Conservation (phyloP, 2,329 filamentous ascomycete species). For the Pseudogymnoascus destructans region DNA sequence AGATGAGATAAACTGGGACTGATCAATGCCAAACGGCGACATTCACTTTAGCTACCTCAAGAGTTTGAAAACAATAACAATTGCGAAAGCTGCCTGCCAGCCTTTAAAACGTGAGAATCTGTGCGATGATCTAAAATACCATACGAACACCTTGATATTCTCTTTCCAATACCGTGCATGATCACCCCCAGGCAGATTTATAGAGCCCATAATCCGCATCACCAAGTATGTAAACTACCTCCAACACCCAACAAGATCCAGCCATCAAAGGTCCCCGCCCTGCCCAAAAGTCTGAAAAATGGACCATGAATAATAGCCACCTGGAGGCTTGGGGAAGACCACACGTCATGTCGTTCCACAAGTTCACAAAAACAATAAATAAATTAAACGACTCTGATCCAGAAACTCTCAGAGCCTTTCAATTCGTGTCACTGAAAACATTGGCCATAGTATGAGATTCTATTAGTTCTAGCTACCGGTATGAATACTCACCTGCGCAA, state of each 20-base stretch:
- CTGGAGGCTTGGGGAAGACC: background rate
- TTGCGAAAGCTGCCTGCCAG: background rate
- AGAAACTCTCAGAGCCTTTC: background rate
- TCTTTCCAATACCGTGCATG: background rate
- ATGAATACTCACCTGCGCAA: background rate
- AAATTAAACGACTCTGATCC: background rate
- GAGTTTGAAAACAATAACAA: background rate
- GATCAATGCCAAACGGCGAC: background rate
- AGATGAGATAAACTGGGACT: conserved; percentile 32
- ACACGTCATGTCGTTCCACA: background rate
- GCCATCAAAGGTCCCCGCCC: background rate
- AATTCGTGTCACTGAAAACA: background rate
- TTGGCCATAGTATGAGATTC: background rate
- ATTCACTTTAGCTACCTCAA: background rate
- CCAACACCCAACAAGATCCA: background rate
- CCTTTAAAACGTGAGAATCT: background rate
- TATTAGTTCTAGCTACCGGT: background rate
- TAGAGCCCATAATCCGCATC: background rate
- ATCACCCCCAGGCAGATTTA: background rate
- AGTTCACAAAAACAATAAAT: background rate
- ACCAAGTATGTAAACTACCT: background rate
- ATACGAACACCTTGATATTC: background rate
- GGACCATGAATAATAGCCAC: background rate
- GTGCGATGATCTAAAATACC: background rate
- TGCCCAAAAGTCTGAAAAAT: background rate